These are phyloP conservation scores for Fraxinus excelsior DNA, from an alignment of 257 asterid species.

Conservation along the genomic window DNA sequence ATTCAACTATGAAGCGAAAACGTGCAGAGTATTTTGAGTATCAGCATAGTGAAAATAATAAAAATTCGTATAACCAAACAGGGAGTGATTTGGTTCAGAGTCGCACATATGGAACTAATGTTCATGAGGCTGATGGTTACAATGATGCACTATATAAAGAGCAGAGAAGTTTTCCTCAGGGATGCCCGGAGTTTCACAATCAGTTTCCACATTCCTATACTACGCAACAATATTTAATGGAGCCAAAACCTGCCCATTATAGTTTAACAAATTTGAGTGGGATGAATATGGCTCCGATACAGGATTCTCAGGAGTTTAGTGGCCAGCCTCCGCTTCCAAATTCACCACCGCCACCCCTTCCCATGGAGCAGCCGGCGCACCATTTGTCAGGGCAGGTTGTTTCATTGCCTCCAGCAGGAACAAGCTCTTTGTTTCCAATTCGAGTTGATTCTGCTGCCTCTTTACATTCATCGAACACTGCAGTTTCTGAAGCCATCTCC, in stretches of 20 bases:
- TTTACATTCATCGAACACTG: slow-evolving; percentile 41
- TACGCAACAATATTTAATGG: slow-evolving; percentile 33
- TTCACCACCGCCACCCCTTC: slow-evolving; percentile 78
- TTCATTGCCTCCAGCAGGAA: slow-evolving; percentile 46
- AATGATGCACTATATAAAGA: slow-evolving; percentile 31
- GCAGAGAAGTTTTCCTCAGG: slow-evolving; percentile 32
- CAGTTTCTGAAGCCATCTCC: slow-evolving; percentile 43
- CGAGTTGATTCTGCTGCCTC: slow-evolving; percentile 41
- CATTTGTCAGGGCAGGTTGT: slow-evolving; percentile 37
- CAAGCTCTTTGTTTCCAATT: slow-evolving; percentile 50
- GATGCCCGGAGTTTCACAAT: slow-evolving; percentile 23
- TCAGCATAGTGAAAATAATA: slow-evolving; percentile 28
- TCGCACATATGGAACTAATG: slow-evolving; percentile 34
- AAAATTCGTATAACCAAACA: slow-evolving; percentile 29
- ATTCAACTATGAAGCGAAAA: slow-evolving; percentile 23
- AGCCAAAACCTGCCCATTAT: slow-evolving; percentile 34
- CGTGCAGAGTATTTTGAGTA: slow-evolving; percentile 27
- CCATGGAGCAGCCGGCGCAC: slow-evolving; percentile 48
- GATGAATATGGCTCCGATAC: slow-evolving; percentile 21
- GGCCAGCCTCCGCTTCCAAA: slow-evolving; percentile 74
- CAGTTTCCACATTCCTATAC: slow-evolving; percentile 33
- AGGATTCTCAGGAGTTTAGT: slow-evolving; percentile 29
- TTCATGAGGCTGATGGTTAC: slow-evolving; percentile 33
- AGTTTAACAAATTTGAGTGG: slow-evolving; percentile 27
- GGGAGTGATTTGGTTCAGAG: slow-evolving; percentile 30